Evolutionary conservation across 2,329 filamentous ascomycete genomes (phyloP).

Genomic region (Clarireedia paspali): DNA sequence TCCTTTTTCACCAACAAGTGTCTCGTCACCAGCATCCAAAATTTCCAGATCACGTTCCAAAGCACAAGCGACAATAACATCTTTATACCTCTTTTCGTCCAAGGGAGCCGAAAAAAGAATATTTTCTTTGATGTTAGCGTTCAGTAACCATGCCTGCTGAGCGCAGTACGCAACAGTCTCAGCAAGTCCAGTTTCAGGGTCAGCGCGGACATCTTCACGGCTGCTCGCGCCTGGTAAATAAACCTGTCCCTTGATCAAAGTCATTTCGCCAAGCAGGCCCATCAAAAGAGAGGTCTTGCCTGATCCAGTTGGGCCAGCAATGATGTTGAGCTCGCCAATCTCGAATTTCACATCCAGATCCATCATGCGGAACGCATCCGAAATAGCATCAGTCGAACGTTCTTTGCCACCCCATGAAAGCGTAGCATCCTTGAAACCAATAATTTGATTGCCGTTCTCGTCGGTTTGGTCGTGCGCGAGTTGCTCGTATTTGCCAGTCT

Average conservation of each 20-base stretch:
- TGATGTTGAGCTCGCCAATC: constrained; percentile 81
- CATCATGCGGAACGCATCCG: constrained; percentile 74
- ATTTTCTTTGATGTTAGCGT: constrained; percentile 91
- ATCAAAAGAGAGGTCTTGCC: constrained; percentile 95
- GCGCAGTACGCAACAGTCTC: constrained; percentile 95
- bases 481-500: constrained; percentile 92
- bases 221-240: constrained; percentile 72
- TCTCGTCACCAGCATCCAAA: constrained; percentile 85
- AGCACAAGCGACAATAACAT: constrained; percentile 86
- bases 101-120: constrained; percentile 82
- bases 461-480: constrained; percentile 63
- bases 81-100: constrained; percentile 74
- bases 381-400: constrained; percentile 49
- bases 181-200: constrained; percentile 77
- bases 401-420: constrained; percentile 80
- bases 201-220: constrained; percentile 73
- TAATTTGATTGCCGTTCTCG: constrained; percentile 61
- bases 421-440: constrained; percentile 78
- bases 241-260: constrained; percentile 68
- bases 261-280: constrained; percentile 96
- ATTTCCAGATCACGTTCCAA: constrained; percentile 88
- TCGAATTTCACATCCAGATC: constrained; percentile 77
- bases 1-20: constrained; percentile 91
- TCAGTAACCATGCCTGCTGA: constrained; percentile 94
- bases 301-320: constrained; percentile 86